These are phyloP conservation scores for Podaxis pistillaris DNA, from an alignment of 768 basidiomycete species.

Conservation along the genomic window DNA sequence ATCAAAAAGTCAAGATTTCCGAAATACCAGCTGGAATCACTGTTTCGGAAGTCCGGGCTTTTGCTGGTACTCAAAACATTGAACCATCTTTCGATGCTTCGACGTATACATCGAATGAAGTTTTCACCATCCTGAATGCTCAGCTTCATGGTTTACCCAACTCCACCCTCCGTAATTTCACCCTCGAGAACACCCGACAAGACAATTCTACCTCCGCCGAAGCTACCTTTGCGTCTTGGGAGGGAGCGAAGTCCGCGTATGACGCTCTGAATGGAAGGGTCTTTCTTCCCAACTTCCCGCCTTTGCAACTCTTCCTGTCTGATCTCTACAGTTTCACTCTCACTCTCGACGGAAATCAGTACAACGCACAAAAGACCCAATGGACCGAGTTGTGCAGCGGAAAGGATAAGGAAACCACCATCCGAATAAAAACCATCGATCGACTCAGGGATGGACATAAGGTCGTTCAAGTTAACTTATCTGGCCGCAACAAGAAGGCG, in stretches of 20 bases:
- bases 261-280: constrained; percentile 32
- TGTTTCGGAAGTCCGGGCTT: neutral
- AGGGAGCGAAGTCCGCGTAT: constrained; percentile 41
- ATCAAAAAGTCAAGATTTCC: neutral
- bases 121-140: constrained; percentile 10
- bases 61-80: constrained; percentile 6
- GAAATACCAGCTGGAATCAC: constrained; percentile 7
- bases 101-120: neutral
- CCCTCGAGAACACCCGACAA: constrained; percentile 2
- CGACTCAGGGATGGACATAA: no score
- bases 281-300: constrained; percentile 28
- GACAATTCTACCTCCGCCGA: constrained; percentile 24
- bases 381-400: constrained; percentile 47
- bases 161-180: constrained; percentile 3
- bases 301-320: constrained; percentile 39
- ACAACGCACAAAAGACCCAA: constrained; percentile 43
- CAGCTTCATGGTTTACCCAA: constrained; percentile 2
- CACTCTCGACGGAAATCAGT: no score
- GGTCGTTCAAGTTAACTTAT: no score
- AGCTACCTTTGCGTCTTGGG: constrained; percentile 48
- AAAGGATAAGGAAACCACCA: constrained; percentile 26
- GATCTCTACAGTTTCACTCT: no score
- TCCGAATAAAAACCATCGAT: no score
- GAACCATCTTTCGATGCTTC: neutral
- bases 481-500: constrained; percentile 50